Base-by-base conservation (phyloP, 2,329 filamentous ascomycete genomes). In the Purpureocillium takamizusanense region DNA sequence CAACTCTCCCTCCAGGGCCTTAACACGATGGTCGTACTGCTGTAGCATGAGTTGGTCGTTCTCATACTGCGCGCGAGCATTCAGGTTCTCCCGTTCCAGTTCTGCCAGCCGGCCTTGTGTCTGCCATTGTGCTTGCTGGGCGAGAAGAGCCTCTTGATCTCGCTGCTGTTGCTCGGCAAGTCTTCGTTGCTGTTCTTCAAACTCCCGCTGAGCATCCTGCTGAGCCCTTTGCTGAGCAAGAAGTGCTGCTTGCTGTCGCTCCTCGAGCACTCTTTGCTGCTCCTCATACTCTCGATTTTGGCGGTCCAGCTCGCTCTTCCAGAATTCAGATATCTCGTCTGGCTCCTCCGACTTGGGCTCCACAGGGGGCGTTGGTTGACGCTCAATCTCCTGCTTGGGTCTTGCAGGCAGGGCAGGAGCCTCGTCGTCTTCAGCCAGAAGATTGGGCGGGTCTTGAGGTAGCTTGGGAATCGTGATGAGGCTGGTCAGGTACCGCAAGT, bases 1-100 rank as follows among this genome's bases (percentile, higher is more conserved):
- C 45, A 98, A 74, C 62, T 98, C 92, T 39, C 80, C 78, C 61
- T 98, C 92, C 11, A 98, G 67, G 15, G 86, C 83, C 67, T 95
- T 97, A 56, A 98, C 88, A 44, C 90, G 79, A 56, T 87, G 82
- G 49, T 98, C 92, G 56, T 95, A 98, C 57, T 97, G 90, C 61
- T 95, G 86, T 32, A 98, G 72, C 84, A 97, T 87, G 31, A 98
- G 70, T 63, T 97, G 92, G 57, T 98, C 89, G n/a, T 83, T 83
- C 61, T 97, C 89, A 56, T 95, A 97, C 61, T 97, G 92, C 8
- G 89, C 86, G 31, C 92, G 78, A 4, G 92, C 92, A 52, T 92
- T 90, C 18, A 98, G 68, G 50, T 98, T 97, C 63, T 97, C 90
- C 41, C 83, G 85, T 65, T 98, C 90, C 36, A 98, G 70, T 63